Conservation (phyloP, 371 early-diverging fungal genomes). For the Vairimorpha ceranae region DNA sequence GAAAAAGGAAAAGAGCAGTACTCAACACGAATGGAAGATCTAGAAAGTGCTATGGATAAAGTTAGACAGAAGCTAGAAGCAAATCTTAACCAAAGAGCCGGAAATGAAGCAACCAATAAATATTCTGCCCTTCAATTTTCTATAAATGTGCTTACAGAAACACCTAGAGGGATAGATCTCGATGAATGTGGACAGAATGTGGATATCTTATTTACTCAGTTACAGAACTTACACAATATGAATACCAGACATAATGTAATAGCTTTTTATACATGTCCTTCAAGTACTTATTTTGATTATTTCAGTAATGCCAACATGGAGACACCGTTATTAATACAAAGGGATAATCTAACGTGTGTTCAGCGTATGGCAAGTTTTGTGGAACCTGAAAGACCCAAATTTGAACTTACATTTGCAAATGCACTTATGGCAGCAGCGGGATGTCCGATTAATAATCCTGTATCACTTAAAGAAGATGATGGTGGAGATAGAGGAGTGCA, state of each 20-base stretch:
- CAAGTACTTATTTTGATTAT: slow-evolving; percentile 22
- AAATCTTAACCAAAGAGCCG: slow-evolving; percentile 18
- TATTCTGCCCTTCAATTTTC: slow-evolving; percentile 1
- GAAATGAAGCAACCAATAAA: slow-evolving; percentile 14
- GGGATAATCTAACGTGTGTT: slow-evolving; percentile 9
- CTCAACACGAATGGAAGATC: slow-evolving; percentile 5
- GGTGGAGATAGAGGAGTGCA: slow-evolving; percentile 30
- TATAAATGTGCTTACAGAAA: slow-evolving; percentile 4
- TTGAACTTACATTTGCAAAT: slow-evolving; percentile 22
- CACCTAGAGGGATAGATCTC: slow-evolving; percentile 26
- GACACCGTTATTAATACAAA: slow-evolving; percentile 7
- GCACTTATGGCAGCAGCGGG: slow-evolving; percentile 20
- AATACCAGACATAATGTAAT: slow-evolving; percentile 8
- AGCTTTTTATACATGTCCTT: slow-evolving; percentile 25
- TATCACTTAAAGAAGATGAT: slow-evolving; percentile 20
- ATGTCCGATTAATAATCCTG: slow-evolving; percentile 7
- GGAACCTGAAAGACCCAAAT: slow-evolving; percentile 30
- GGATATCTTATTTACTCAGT: not conserved
- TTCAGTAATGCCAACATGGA: slow-evolving; percentile 16
- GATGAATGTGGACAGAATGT: slow-evolving; percentile 24
- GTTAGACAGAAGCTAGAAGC: slow-evolving; percentile 14
- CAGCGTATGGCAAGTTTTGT: slow-evolving; percentile 24
- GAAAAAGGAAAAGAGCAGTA: slow-evolving; percentile 7
- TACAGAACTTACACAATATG: not conserved
- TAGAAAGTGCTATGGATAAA: slow-evolving; percentile 16